These are phyloP conservation scores for Zopfochytrium polystomum DNA, from an alignment of 371 early-diverging fungal genomes.

Conservation along the genomic window DNA sequence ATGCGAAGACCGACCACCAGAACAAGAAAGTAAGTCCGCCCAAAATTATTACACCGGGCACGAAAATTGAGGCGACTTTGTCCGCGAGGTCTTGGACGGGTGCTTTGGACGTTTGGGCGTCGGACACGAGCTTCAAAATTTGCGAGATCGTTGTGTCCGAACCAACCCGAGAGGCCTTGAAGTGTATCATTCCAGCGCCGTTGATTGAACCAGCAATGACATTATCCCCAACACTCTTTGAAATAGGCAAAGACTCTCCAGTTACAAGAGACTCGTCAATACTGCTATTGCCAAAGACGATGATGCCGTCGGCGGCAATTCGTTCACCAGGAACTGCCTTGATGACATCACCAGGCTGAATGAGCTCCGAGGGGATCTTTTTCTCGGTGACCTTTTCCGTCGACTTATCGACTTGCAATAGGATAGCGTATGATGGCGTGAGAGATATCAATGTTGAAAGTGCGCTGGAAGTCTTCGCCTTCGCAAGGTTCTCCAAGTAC, in stretches of 20 bases:
- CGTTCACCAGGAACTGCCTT: slow-evolving; percentile 91
- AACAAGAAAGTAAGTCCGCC: slow-evolving; percentile 69
- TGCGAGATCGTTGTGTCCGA: slow-evolving; percentile 78
- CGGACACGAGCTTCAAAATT: slow-evolving; percentile 86
- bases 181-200: slow-evolving; percentile 64
- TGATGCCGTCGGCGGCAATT: slow-evolving; percentile 88
- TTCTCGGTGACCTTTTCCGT: slow-evolving; percentile 57
- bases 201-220: slow-evolving; percentile 95
- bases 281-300: slow-evolving; percentile 65
- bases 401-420: slow-evolving; percentile 50
- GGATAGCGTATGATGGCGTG: slow-evolving; percentile 71
- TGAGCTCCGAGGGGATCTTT: slow-evolving; percentile 77
- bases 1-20: slow-evolving; percentile 67
- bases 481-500: slow-evolving; percentile 90
- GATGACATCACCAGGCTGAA: slow-evolving; percentile 80
- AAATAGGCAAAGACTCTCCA: slow-evolving; percentile 91
- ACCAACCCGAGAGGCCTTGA: slow-evolving; percentile 72
- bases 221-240: slow-evolving; percentile 62
- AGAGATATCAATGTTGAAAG: slow-evolving; percentile 83
- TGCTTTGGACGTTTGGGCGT: slow-evolving; percentile 81
- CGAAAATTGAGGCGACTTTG: slow-evolving; percentile 83
- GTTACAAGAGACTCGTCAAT: slow-evolving; percentile 98
- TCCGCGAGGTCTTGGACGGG: slow-evolving; percentile 85
- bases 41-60: slow-evolving; percentile 75
- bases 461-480: slow-evolving; percentile 87